Base-by-base conservation (phyloP, 495 filamentous ascomycete genomes). In the Penicillium turbatum region DNA sequence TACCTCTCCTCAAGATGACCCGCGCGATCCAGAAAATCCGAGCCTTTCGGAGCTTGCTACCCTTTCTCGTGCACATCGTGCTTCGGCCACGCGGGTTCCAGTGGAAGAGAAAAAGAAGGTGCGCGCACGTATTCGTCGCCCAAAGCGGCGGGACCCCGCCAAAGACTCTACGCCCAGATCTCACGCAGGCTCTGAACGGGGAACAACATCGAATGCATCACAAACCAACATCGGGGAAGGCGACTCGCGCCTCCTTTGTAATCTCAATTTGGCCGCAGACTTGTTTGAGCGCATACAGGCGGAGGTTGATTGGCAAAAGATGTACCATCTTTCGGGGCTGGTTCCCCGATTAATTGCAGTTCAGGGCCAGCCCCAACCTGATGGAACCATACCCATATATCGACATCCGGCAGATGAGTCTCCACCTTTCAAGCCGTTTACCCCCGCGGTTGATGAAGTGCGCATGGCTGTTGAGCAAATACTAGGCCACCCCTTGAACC, bases 271-370 rank as follows among this genome's bases (percentile, higher is more conserved):
- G 7, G 73, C 79, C 12, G 58, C 76, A n/a, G 71, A 73, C 45
- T 79, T 84, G 21, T 96, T 95, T 63, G 77, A 85, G n/a, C 78
- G 75, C 29, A 74, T 95, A 9, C 78, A 82, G 48, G 70, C 79
- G 17, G 93, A 97, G 64, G 86, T 97, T 1, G 72, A 75, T 57
- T 98, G 92, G 92, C 86, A 91, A 58, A 86, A 81, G 51, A 98
- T 98, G 93, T 86, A 84, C 48, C 93, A 97, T 63, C 81, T 90
- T 44, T 88, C 89, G 29, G 93, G 93, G 12, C 87, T 93, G 61
- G 93, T 98, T 2, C 93, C 93, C 30, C 83, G 93, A 35, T 82
- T 97, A n/a, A 89, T 97, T 31, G 89, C 90, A 34, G 90, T 95
- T 8, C 90, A 97, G 67, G 95, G 91, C 6, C 74, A 79, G 27